Conservation (phyloP, 352 stramenopile genomes). For the Phytophthora litchii region DNA sequence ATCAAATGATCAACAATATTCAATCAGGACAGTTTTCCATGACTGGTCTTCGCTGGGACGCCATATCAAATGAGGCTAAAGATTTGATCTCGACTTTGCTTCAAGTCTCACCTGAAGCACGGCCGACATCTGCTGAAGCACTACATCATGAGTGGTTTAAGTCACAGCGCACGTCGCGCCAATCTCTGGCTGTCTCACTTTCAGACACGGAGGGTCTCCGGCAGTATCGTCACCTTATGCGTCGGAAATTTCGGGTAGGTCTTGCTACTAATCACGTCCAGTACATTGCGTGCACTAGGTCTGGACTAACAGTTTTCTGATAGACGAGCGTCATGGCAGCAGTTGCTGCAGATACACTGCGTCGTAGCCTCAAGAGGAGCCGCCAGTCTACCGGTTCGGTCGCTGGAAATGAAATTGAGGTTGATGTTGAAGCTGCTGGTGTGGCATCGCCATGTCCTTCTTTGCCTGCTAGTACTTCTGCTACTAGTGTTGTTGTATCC, state of each 20-base stretch:
- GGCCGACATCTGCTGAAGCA: slow-evolving; percentile 42
- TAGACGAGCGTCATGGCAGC: slow-evolving; percentile 66
- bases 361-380: slow-evolving; percentile 52
- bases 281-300: neutral
- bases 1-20: slow-evolving; percentile 77
- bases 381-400: slow-evolving; percentile 32
- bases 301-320: neutral
- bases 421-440: neutral
- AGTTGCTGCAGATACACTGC: slow-evolving; percentile 60
- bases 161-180: slow-evolving; percentile 45
- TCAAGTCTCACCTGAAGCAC: slow-evolving; percentile 28
- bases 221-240: slow-evolving; percentile 65
- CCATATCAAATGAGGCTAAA: slow-evolving; percentile 61
- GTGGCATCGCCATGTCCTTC: slow-evolving; percentile 15
- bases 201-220: slow-evolving; percentile 55
- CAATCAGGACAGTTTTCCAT: slow-evolving; percentile 50
- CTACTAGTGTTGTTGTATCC: slow-evolving; percentile 4
- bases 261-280: neutral
- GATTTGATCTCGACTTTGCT: slow-evolving; percentile 49
- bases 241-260: slow-evolving; percentile 67
- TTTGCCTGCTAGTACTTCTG: slow-evolving; percentile 25
- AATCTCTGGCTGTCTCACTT: slow-evolving; percentile 49
- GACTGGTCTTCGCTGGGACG: slow-evolving; percentile 46
- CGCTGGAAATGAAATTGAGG: neutral
- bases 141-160: slow-evolving; percentile 59